Evolutionary conservation across 2,329 filamentous ascomycete species (phyloP).

Genomic region (Colletotrichum tanaceti): DNA sequence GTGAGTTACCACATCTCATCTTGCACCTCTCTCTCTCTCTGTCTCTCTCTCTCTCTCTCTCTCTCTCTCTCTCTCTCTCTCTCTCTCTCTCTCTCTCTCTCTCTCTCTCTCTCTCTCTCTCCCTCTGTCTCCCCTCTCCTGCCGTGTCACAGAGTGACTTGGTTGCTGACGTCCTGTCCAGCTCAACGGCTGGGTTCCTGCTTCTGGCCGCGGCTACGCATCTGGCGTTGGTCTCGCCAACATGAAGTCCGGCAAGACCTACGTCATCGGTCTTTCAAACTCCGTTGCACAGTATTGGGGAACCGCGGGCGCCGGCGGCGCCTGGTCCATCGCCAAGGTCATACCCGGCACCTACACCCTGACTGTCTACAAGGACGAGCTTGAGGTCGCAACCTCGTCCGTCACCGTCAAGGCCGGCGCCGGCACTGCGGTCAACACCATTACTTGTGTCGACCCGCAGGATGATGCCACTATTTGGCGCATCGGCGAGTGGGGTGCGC

Average conservation of each 20-base stretch:
- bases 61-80: too few species aligned
- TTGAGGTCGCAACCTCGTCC: conserved; percentile 46
- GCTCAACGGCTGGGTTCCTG: conserved; percentile 49
- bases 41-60: too few species aligned
- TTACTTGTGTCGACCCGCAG: conserved; percentile 48
- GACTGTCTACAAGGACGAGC: conserved; percentile 51
- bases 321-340: conserved; percentile 48
- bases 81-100: too few species aligned
- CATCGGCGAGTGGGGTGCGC: conserved; percentile 50
- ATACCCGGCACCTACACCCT: conserved; percentile 49
- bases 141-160: background rate
- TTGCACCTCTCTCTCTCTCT: background rate
- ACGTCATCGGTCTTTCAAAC: conserved; percentile 53
- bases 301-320: conserved; percentile 44
- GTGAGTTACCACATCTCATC: conserved; percentile 36
- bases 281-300: conserved; percentile 53
- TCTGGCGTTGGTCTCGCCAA: conserved; percentile 50
- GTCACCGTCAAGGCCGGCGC: conserved; percentile 47
- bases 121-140: too few species aligned
- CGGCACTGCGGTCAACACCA: conserved; percentile 47
- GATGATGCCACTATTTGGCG: conserved; percentile 50
- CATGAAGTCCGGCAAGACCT: conserved; percentile 53
- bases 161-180: conserved; percentile 19
- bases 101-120: too few species aligned
- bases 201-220: conserved; percentile 46